phyloP scores from a whole-genome alignment of 257 asterid species.

The Henckelia pumila region DNA sequence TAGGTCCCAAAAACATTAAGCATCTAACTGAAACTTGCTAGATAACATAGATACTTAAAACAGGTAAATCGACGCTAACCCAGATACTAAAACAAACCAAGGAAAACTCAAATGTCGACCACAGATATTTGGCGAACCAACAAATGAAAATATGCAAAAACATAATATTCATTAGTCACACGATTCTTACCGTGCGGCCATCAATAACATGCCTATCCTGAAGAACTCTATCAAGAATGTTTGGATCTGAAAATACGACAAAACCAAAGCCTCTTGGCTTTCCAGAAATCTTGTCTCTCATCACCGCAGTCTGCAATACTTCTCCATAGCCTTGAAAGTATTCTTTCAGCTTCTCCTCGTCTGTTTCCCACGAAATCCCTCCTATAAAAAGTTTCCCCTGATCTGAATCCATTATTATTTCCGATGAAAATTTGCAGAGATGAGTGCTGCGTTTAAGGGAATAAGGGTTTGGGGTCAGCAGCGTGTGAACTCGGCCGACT shows the following conservation, averaged over 20 bases:
- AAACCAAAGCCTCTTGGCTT: conserved; percentile 86
- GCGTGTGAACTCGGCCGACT: conserved; percentile 23
- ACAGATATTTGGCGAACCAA: not conserved
- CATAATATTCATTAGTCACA: not conserved
- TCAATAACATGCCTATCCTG: conserved; percentile 76
- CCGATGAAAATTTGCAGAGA: not conserved
- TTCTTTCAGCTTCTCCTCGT: conserved; percentile 72
- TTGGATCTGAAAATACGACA: conserved; percentile 80
- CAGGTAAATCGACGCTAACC: not conserved
- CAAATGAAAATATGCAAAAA: not conserved
- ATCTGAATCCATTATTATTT: conserved; percentile 66
- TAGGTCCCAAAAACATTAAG: too few relatives aligned
- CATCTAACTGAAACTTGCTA: not conserved
- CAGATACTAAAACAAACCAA: not conserved
- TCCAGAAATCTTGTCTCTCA: conserved; percentile 72
- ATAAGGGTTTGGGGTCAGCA: conserved; percentile 27
- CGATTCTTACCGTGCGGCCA: conserved; percentile 69
- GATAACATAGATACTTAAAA: not conserved
- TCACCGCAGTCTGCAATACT: conserved; percentile 72
- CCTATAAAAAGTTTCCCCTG: conserved; percentile 88
- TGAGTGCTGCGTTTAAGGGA: not conserved
- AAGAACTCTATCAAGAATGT: conserved; percentile 62
- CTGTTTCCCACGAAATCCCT: conserved; percentile 88
- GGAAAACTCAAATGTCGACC: not conserved
- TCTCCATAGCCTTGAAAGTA: conserved; percentile 74